phyloP scores from a whole-genome alignment of 2,329 filamentous ascomycete genomes.

The Bertia moriformis region DNA sequence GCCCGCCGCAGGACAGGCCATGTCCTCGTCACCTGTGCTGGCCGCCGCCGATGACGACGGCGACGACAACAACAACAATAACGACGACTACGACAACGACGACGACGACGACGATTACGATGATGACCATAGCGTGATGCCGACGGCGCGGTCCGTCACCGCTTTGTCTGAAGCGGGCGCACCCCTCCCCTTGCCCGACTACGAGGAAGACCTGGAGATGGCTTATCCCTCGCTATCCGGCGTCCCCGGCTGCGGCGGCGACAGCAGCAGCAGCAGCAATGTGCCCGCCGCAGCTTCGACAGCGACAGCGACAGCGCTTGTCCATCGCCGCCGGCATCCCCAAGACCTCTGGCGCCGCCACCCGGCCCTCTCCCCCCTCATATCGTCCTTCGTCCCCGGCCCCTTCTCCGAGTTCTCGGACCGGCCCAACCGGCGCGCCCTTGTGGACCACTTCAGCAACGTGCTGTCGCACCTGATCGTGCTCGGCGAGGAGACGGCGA shows the following conservation, averaged over 20 bases:
- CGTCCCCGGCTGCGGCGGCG: slow-evolving; percentile 5
- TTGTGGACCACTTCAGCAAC: slow-evolving; percentile 50
- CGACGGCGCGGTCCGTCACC: slow-evolving; percentile 1
- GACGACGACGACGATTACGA: slow-evolving; percentile 1
- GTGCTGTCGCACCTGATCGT: slow-evolving; percentile 51
- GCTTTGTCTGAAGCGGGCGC: no score
- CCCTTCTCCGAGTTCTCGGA: slow-evolving; percentile 39
- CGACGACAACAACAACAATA: slow-evolving; percentile 8
- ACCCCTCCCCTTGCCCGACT: no score
- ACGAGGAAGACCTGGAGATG: no score
- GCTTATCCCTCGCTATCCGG: no score
- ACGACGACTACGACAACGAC: slow-evolving; percentile 5
- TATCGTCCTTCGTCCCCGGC: slow-evolving; percentile 22
- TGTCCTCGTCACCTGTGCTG: no score
- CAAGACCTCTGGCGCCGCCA: slow-evolving; percentile 2
- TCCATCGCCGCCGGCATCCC: slow-evolving; percentile 3
- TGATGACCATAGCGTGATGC: no score
- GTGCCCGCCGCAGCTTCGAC: slow-evolving; percentile 3
- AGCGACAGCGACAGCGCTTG: slow-evolving; percentile 4
- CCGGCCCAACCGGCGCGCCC: slow-evolving; percentile 33
- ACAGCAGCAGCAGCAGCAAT: no score
- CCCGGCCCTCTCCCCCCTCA: slow-evolving; percentile 2
- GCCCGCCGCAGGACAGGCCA: no score
- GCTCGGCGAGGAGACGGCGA: slow-evolving; percentile 45
- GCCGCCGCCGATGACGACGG: slow-evolving; percentile 5